phyloP scores from a whole-genome alignment of 2,329 filamentous ascomycete species.

The Pleurostoma richardsiae region DNA sequence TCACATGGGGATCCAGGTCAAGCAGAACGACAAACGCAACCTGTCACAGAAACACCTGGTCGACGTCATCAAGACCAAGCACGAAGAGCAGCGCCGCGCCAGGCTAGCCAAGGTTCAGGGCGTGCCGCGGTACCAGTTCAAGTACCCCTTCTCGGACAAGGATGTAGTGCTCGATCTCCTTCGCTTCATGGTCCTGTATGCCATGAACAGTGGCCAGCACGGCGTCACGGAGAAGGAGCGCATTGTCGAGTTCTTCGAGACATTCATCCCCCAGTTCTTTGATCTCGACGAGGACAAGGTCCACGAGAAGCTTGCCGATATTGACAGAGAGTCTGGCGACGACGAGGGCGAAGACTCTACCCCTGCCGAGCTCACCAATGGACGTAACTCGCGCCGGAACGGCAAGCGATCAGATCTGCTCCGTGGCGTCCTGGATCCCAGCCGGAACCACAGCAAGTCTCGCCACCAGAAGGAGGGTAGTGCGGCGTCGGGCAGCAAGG shows the following conservation, averaged over 20 bases:
- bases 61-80: conserved; percentile 85
- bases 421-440: conserved; percentile 77
- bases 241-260: conserved; percentile 70
- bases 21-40: conserved; percentile 83
- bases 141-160: conserved; percentile 68
- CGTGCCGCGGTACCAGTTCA: conserved; percentile 63
- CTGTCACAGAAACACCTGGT: conserved; percentile 87
- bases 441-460: conserved; percentile 64
- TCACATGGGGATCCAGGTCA: conserved; percentile 89
- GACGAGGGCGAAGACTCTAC: conserved; percentile 73
- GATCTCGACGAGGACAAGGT: conserved; percentile 68
- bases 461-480: conserved; percentile 76
- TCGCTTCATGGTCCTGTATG: conserved; percentile 59
- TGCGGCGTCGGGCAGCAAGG: conserved; percentile 73
- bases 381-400: conserved; percentile 59
- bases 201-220: conserved; percentile 64
- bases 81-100: conserved; percentile 80
- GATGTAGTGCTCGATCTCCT: conserved; percentile 61
- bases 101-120: conserved; percentile 57
- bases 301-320: conserved; percentile 60
- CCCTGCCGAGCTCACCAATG: conserved; percentile 66
- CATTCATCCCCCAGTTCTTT: conserved; percentile 73
- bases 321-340: conserved; percentile 66
- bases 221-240: conserved; percentile 69
- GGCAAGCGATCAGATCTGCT: conserved; percentile 77